Percentiles rank a stretch among this genome's conserved stretches.
Evolutionary conservation across 768 basidiomycete species (phyloP).

Genomic region (Hericium coralloides): DNA sequence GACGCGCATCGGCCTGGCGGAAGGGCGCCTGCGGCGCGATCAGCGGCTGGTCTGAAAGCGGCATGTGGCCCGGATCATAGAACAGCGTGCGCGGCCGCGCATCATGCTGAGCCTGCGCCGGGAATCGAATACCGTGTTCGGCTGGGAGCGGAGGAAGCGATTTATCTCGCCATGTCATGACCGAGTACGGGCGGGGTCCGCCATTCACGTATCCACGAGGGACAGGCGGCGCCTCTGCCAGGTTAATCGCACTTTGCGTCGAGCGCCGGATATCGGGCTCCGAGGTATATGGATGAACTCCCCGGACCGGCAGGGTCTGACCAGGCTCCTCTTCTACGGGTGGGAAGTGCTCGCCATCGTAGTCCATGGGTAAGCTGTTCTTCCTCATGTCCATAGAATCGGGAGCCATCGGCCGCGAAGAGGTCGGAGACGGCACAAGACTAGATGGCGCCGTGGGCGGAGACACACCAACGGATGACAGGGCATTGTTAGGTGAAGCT

Average conservation of each 20-base stretch:
- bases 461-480: slow-evolving; percentile 55
- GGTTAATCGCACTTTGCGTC: slow-evolving; percentile 16
- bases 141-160: slow-evolving; percentile 70
- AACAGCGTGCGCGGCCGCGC: slow-evolving; percentile 58
- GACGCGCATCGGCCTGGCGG: slow-evolving; percentile 43
- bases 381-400: slow-evolving; percentile 39
- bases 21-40: slow-evolving; percentile 58
- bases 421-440: slow-evolving; percentile 65
- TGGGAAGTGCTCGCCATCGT: slow-evolving; percentile 30
- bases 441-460: slow-evolving; percentile 72
- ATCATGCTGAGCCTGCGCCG: slow-evolving; percentile 25
- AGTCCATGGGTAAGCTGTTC: slow-evolving; percentile 30
- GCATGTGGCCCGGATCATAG: slow-evolving; percentile 45
- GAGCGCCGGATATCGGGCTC: slow-evolving; percentile 55
- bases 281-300: slow-evolving; percentile 46
- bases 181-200: slow-evolving; percentile 3
- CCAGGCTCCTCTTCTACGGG: slow-evolving; percentile 10
- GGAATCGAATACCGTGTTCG: slow-evolving; percentile 24
- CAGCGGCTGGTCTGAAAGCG: slow-evolving; percentile 42
- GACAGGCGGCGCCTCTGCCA: slow-evolving; percentile 13
- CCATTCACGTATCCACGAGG: slow-evolving; percentile 10
- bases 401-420: slow-evolving; percentile 56
- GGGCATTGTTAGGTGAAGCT: slow-evolving; percentile 43
- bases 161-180: slow-evolving; percentile 49
- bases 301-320: background rate